phyloP scores from a whole-genome alignment of 2,329 filamentous ascomycete species.

The Pyrenophora graminea region DNA sequence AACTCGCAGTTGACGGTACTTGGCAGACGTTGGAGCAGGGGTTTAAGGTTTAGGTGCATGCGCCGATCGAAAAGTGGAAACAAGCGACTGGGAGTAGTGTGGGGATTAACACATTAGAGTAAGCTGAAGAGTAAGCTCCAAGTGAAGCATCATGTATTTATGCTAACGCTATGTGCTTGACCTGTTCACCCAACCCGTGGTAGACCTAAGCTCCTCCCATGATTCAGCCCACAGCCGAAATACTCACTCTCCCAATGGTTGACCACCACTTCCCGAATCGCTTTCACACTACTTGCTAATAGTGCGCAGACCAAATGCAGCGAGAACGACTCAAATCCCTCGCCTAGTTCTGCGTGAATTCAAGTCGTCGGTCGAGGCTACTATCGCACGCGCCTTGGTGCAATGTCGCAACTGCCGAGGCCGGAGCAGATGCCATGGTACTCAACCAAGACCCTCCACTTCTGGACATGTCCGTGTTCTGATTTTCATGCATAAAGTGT shows the following conservation, averaged over 20 bases:
- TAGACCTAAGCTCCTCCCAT: neutral
- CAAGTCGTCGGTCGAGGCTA: neutral
- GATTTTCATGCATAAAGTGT: neutral
- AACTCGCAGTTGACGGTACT: conserved; percentile 33
- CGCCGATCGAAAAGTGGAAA: conserved; percentile 29
- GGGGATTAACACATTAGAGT: neutral
- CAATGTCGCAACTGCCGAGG: neutral
- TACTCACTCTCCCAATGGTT: neutral
- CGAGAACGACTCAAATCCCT: neutral
- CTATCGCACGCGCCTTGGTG: neutral
- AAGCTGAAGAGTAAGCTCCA: neutral
- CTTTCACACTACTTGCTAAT: neutral
- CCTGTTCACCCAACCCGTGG: neutral
- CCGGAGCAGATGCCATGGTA: no score
- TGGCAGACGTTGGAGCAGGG: conserved; percentile 34
- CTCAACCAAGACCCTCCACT: no score
- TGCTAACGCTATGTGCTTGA: neutral
- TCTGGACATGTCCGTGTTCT: no score
- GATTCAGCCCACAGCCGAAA: neutral
- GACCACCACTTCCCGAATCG: neutral
- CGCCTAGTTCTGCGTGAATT: neutral
- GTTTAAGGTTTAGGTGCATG: conserved; percentile 41
- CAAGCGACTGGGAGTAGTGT: conserved; percentile 1
- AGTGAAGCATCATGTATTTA: neutral
- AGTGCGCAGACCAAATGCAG: neutral